Base-by-base conservation (phyloP, 345 rosid species). In the Moricandia arvensis region DNA sequence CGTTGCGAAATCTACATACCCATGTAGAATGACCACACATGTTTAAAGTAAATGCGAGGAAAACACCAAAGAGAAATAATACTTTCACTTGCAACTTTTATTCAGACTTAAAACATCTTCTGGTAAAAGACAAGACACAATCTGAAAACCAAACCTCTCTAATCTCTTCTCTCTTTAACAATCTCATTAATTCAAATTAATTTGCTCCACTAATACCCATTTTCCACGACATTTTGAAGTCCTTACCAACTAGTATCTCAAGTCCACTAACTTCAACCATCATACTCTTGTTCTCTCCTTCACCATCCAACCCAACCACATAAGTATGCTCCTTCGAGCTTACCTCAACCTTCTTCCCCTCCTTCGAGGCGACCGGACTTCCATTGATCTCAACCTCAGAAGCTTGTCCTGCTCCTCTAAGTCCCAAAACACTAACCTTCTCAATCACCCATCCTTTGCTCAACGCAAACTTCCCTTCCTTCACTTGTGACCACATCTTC, bases 401-500 rank as follows among this genome's bases (percentile, higher is more conserved):
- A 26, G 86, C 73, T 11, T 62, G 34, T 7, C 81, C 82, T 59
- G 77, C 69, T 73, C 93, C 88, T 7, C 45, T 80, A 69, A 95
- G 78, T 59, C 99, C 99, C 79, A 89, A 75, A 69, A 92, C 93
- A 1, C 80, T 77, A 8, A 92, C 76, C 73, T 84, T 90, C 80
- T 86, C 86, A 16, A 95, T 84, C 4, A 81, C 73, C 98, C 88
- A 92, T 5, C 96, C 97, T 53, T 89, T 88, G 35, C 79, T 77
- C 59, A 92, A 80, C 0, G 97, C 98, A 76, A 80, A 92, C 71
- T 90, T 83, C 10, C 90, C 85, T 70, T 92, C 89, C 60, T 84
- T 81, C 26, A 95, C 97, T 15, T 88, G 37, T 2, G 98, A 92
- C 98, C 99, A 92, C 63, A 92, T 67, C 80, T 87, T 89, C 79